A percentile compares a stretch with the other conserved stretches of the same genome.
These are phyloP conservation scores for Nicotiana tomentosiformis DNA, from an alignment of 257 asterid genomes.

Conservation along the genomic window DNA sequence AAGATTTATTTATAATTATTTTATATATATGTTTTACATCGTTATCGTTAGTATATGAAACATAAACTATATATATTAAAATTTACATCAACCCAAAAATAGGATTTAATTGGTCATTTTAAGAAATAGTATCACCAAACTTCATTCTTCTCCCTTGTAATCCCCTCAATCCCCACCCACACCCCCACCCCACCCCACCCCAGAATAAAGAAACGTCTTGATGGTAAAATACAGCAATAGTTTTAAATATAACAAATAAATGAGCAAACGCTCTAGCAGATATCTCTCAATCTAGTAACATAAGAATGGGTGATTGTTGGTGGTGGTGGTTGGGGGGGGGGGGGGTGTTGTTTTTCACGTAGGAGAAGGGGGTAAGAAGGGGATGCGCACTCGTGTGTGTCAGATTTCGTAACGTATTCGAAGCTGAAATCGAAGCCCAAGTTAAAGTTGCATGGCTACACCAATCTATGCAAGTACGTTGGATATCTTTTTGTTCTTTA, in stretches of 20 bases:
- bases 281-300: too few relatives aligned
- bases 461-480: conserved; percentile 33
- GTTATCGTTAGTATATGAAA: background rate
- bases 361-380: background rate
- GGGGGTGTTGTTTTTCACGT: background rate
- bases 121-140: background rate
- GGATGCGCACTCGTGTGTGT: conserved; percentile 65
- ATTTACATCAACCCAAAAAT: background rate
- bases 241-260: background rate
- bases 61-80: background rate
- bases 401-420: conserved; percentile 39
- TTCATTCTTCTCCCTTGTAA: background rate
- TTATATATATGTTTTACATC: background rate
- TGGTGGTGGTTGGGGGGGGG: too few relatives aligned
- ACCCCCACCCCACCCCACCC: background rate
- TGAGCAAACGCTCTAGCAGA: background rate
- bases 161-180: background rate
- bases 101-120: background rate
- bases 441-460: conserved; percentile 59
- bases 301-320: too few relatives aligned
- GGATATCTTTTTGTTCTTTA: background rate
- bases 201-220: background rate
- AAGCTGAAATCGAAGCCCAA: conserved; percentile 40
- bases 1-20: too few relatives aligned
- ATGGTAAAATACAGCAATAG: background rate